Evolutionary conservation across 768 basidiomycete species (phyloP).

Genomic region (Rhizopogon roseolus): DNA sequence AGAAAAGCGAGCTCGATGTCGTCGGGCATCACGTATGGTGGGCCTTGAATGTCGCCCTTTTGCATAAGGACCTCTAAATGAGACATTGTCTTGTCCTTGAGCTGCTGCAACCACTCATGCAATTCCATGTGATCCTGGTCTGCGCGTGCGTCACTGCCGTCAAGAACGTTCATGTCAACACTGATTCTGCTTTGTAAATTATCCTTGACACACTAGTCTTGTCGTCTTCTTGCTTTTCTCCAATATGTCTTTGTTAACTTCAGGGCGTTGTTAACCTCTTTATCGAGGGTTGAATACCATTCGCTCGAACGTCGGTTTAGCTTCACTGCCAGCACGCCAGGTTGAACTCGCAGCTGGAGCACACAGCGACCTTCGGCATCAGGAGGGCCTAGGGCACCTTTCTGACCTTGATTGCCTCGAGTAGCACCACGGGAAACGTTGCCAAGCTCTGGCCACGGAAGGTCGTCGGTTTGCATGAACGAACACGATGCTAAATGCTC

Average conservation of each 20-base stretch:
- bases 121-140: conserved; percentile 89
- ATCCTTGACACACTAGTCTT: conserved; percentile 47
- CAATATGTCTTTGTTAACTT: conserved; percentile 85
- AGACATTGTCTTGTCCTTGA: conserved; percentile 87
- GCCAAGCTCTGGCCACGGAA: conserved; percentile 83
- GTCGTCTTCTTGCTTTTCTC: conserved; percentile 76
- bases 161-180: conserved; percentile 1
- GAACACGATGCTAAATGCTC: not conserved
- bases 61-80: conserved; percentile 85
- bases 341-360: conserved; percentile 79
- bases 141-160: conserved; percentile 56
- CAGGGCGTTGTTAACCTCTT: conserved; percentile 74
- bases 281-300: conserved; percentile 77
- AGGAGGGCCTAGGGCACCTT: conserved; percentile 67
- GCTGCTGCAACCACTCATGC: conserved; percentile 82
- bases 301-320: conserved; percentile 75
- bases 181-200: conserved; percentile 3
- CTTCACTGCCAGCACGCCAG: conserved; percentile 72
- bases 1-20: conserved; percentile 74
- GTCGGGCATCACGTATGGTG: conserved; percentile 78
- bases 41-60: conserved; percentile 81
- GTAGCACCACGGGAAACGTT: conserved; percentile 83
- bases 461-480: conserved; percentile 58
- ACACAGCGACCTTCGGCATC: conserved; percentile 73
- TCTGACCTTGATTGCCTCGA: conserved; percentile 82